Evolutionary conservation across 169 alveolate species (phyloP).

Genomic region (Toxoplasma gondii): DNA sequence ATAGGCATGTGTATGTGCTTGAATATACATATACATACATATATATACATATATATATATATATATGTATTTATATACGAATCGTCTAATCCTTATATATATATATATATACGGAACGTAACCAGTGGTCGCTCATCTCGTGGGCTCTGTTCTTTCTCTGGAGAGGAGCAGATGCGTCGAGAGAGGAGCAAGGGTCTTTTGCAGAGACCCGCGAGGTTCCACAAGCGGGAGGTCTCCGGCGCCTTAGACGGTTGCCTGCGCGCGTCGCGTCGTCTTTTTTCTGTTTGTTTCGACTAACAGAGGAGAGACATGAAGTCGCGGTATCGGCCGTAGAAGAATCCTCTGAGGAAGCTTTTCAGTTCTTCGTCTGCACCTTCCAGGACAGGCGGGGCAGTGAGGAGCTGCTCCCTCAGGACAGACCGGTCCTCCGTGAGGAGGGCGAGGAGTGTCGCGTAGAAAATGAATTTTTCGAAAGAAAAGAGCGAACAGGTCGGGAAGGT

Average conservation of each 20-base stretch:
- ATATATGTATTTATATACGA: background rate
- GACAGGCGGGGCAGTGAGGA: background rate
- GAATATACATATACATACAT: background rate
- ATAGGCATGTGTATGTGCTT: no score
- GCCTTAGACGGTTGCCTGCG: no score
- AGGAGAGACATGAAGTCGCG: constrained; percentile 25
- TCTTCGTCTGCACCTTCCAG: constrained; percentile 43
- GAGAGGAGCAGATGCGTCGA: no score
- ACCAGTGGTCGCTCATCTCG: background rate
- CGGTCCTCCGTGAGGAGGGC: background rate
- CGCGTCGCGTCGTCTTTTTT: no score
- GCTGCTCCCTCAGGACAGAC: background rate
- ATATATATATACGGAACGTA: background rate
- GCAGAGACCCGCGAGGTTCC: no score
- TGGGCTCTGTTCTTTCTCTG: no score
- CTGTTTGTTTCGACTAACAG: background rate
- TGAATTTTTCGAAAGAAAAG: constrained; percentile 90
- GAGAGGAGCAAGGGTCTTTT: no score
- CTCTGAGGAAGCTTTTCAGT: constrained; percentile 9
- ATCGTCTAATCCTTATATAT: background rate
- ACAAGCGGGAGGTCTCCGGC: no score
- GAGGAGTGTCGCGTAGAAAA: constrained; percentile 89
- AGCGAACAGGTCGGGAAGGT: constrained; percentile 96
- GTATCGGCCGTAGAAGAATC: constrained; percentile 39
- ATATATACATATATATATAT: background rate